A percentile compares a stretch with the other conserved stretches of the same genome.
phyloP scores from a whole-genome alignment of 768 basidiomycete genomes.

The Boletus rubroflammeus region DNA sequence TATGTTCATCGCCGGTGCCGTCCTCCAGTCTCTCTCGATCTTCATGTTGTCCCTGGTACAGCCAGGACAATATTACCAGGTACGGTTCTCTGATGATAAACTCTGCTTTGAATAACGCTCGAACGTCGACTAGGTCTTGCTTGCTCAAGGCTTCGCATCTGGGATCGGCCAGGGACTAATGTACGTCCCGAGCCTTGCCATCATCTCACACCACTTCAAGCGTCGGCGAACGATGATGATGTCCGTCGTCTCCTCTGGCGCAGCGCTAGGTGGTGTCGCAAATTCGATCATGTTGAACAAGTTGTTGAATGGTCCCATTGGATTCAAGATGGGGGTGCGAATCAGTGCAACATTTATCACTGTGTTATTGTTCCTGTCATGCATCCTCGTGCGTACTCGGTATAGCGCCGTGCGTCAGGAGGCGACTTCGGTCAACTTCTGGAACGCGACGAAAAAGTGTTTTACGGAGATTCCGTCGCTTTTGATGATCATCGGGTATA shows the following conservation, averaged over 20 bases:
- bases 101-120: background rate
- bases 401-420: constrained; percentile 6
- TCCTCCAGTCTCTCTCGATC: constrained; percentile 27
- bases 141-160: constrained; percentile 42
- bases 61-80: constrained; percentile 36
- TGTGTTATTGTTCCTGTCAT: constrained; percentile 36
- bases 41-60: constrained; percentile 39
- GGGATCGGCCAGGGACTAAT: constrained; percentile 43
- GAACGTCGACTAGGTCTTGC: constrained; percentile 31
- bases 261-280: constrained; percentile 50
- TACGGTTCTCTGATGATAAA: background rate
- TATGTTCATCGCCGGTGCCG: constrained; percentile 23
- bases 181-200: constrained; percentile 41
- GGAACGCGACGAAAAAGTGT: constrained; percentile 22
- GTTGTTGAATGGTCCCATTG: constrained; percentile 37
- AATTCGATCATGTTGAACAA: constrained; percentile 63
- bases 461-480: constrained; percentile 24
- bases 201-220: constrained; percentile 46
- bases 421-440: constrained; percentile 3
- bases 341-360: constrained; percentile 40
- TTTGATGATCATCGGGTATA: constrained; percentile 23
- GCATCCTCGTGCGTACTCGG: constrained; percentile 36
- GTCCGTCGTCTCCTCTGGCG: constrained; percentile 44
- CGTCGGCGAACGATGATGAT: constrained; percentile 40
- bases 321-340: constrained; percentile 41